phyloP scores from a whole-genome alignment of 179 eudicot species.

The Corrigiola litoralis region DNA sequence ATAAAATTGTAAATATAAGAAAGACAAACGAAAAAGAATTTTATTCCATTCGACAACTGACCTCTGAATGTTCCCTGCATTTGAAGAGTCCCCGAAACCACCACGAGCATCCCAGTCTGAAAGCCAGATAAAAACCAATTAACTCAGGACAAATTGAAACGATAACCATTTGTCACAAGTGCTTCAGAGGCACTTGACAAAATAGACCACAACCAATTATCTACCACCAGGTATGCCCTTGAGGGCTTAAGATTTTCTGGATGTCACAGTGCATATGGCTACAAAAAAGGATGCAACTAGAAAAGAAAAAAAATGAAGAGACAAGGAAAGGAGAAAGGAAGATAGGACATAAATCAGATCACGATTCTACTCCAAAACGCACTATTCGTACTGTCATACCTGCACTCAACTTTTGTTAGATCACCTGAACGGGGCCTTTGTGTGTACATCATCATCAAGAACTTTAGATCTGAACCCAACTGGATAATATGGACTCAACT shows the following conservation, averaged over 20 bases:
- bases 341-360: neutral
- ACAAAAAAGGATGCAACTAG: neutral
- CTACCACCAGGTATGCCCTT: neutral
- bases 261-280: too few species aligned
- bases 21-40: neutral
- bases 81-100: conserved; percentile 55
- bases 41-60: conserved; percentile 13
- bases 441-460: conserved; percentile 16
- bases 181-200: neutral
- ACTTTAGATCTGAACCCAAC: conserved; percentile 13
- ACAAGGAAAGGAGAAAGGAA: neutral
- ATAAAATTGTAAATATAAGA: neutral
- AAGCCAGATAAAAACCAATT: conserved; percentile 6
- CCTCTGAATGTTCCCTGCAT: conserved; percentile 57
- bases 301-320: neutral
- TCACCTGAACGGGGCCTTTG: conserved; percentile 10
- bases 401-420: conserved; percentile 8
- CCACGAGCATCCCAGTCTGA: conserved; percentile 90
- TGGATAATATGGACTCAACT: conserved; percentile 34
- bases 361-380: neutral
- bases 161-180: neutral
- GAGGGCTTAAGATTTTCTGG: neutral
- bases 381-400: conserved; percentile 11
- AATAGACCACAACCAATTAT: neutral
- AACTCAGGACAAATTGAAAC: neutral